Base-by-base conservation (phyloP, 768 basidiomycete species). In the Amanita pseudoporphyria region DNA sequence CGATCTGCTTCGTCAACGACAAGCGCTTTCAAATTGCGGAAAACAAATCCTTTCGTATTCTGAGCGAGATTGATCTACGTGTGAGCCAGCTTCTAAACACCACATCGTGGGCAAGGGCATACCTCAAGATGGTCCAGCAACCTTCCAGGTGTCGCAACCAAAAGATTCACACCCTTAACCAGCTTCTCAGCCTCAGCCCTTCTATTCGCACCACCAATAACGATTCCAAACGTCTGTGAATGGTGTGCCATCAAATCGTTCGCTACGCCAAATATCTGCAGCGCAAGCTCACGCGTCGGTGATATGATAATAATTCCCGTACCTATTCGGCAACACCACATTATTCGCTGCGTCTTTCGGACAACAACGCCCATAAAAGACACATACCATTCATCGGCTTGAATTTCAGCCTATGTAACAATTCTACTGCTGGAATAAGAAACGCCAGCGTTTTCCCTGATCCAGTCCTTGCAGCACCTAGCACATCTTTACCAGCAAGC, bases 131-230 rank as follows among this genome's bases (percentile, higher is more conserved):
- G 96, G 71, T 99, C 96, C 54, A 95, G 73, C 55, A 99, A 65
- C 54, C 96, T 76, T 47, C 96, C 96, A 13, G 96, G 96, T 10
- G 95, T 98, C 30, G 93, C 92, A 12, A 99, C 88, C n/a, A 99
- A 57, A 40, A 99, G 62, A 67, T 97, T 99, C 36, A 99, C 96
- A 32, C 96, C 96, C 68, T 96, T 98, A 32, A 73, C 76, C 52
- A 99, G 76, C 68, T 95, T 97, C 57, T 97, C 94, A 44, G 81
- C 89, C 68, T 99, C 96, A 39, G 90, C 92, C 62, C 90, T 84
- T 56, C 87, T 71, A 64, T 96, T 98, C n/a, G 96, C 94, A 50
- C 96, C 96, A 18, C 96, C 96, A 76, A 99, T 98, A 49, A 97
- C 81, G 52, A 99, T 93, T 5, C 93, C 95, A 64, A 87, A 96